A percentile compares a stretch with the other conserved stretches of the same genome.
Conservation (phyloP, 176 grass and related monocot species). For the Oryza coarctata region DNA sequence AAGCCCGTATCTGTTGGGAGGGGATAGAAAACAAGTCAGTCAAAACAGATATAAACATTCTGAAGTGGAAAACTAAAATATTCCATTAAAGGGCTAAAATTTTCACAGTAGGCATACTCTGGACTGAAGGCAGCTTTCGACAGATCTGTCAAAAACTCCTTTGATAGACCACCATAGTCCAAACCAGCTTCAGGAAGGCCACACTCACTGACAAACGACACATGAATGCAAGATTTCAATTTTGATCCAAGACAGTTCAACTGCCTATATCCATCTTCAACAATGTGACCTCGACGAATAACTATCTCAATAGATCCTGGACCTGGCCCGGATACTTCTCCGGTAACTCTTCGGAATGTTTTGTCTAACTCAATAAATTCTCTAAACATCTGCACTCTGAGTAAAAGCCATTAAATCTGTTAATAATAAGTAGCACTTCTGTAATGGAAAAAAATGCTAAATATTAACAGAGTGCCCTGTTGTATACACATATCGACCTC, state of each 20-base stretch:
- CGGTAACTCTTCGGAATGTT: constrained; percentile 54
- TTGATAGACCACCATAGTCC: constrained; percentile 93
- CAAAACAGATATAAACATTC: not conserved
- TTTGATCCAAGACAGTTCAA: constrained; percentile 77
- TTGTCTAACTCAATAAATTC: constrained; percentile 93
- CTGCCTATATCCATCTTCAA: constrained; percentile 94
- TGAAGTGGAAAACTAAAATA: not conserved
- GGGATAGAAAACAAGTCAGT: constrained; percentile 20
- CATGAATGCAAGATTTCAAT: constrained; percentile 86
- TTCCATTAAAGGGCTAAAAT: constrained; percentile 8
- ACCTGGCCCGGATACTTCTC: constrained; percentile 66
- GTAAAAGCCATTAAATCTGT: constrained; percentile 37
- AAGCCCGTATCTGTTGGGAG: constrained; percentile 62
- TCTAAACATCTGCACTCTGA: constrained; percentile 94
- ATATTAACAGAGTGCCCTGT: not conserved
- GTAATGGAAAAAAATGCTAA: constrained; percentile 17
- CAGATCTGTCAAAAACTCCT: constrained; percentile 97
- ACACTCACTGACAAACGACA: constrained; percentile 94
- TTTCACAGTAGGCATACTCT: constrained; percentile 50
- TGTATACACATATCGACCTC: not conserved
- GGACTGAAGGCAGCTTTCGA: constrained; percentile 84
- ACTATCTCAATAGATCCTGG: constrained; percentile 80
- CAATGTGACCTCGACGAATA: constrained; percentile 76
- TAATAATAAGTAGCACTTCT: constrained; percentile 21
- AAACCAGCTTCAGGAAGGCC: constrained; percentile 98